Evolutionary conservation across 129 eudicot genomes (phyloP).

Genomic region (Erigeron canadensis): DNA sequence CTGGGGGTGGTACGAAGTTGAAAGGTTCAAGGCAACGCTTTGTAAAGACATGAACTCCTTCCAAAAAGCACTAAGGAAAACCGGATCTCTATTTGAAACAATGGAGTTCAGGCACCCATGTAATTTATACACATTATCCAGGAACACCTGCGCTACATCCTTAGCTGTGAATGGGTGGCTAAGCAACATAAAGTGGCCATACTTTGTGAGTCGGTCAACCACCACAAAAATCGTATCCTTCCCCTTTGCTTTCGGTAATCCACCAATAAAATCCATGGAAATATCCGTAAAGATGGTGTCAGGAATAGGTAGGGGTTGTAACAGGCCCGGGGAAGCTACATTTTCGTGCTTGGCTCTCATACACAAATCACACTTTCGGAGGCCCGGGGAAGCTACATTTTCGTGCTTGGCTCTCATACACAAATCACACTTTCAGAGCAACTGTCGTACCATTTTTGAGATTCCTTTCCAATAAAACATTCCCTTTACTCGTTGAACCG

Average conservation of each 20-base stretch:
- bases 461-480: neutral
- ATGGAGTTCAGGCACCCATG: neutral
- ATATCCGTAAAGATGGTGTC: neutral
- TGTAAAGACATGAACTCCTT: neutral
- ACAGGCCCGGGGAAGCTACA: neutral
- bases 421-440: neutral
- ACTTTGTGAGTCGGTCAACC: neutral
- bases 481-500: too few species aligned
- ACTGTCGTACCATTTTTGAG: neutral
- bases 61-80: neutral
- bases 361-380: conserved; percentile 5
- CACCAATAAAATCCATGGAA: neutral
- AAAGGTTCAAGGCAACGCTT: neutral
- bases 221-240: neutral
- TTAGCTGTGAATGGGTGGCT: neutral
- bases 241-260: neutral
- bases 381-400: neutral
- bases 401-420: neutral
- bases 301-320: conserved; percentile 18
- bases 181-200: neutral
- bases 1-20: neutral
- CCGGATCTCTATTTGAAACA: neutral
- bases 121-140: neutral
- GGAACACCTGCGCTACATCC: neutral
- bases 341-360: neutral